Conservation (phyloP, 2,329 filamentous ascomycete species). For the Penicillium sp. region DNA sequence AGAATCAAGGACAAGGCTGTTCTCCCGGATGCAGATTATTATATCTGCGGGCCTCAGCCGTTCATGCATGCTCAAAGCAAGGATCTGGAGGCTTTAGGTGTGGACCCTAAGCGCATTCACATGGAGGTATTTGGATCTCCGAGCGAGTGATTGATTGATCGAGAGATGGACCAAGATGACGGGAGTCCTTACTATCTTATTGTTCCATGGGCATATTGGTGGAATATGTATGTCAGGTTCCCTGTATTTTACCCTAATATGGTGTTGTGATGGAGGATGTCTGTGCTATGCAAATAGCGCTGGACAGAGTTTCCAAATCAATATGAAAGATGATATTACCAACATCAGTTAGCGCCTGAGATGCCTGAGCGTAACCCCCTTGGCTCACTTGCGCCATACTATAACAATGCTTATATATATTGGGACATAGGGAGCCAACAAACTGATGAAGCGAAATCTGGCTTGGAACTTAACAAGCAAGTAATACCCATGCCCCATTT, state of each 20-base stretch:
- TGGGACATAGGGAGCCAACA: background rate
- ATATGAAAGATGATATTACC: background rate
- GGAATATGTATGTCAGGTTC: no score
- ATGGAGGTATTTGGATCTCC: background rate
- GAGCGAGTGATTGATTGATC: no score
- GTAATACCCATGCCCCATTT: background rate
- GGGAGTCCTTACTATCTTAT: no score
- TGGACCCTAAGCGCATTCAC: background rate
- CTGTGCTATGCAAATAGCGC: background rate
- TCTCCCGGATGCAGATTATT: background rate
- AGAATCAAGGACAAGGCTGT: background rate
- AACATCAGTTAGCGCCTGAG: background rate
- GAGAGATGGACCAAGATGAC: no score
- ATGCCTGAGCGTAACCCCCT: background rate
- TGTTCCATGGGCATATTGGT: no score
- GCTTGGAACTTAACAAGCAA: background rate
- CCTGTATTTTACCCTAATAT: no score
- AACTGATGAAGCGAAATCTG: background rate
- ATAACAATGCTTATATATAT: background rate
- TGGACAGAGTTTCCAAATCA: background rate
- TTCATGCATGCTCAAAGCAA: background rate
- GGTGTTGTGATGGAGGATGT: no score
- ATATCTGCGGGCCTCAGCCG: background rate
- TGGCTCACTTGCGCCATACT: background rate
- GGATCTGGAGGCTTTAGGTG: background rate